These are phyloP conservation scores for Backusella australiensis DNA, from an alignment of 192 early-diverging fungal genomes.

Conservation along the genomic window DNA sequence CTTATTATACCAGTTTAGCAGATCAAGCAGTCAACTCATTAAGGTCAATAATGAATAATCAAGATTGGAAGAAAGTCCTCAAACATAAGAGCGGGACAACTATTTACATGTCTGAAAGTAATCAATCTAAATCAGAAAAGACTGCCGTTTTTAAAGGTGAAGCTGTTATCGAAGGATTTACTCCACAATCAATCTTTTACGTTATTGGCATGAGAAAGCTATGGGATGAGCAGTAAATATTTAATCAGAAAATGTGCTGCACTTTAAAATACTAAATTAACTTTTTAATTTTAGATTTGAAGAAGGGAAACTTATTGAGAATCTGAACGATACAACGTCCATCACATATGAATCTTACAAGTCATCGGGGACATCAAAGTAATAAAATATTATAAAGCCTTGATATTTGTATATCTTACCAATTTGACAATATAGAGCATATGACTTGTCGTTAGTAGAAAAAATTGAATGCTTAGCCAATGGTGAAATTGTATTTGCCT, in stretches of 20 bases:
- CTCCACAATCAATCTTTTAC: slow-evolving; percentile 48
- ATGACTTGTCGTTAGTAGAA: slow-evolving; percentile 42
- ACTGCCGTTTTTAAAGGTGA: slow-evolving; percentile 44
- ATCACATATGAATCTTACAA: slow-evolving; percentile 36
- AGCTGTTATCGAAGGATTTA: slow-evolving; percentile 41
- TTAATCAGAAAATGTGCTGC: background rate
- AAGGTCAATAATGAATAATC: slow-evolving; percentile 30
- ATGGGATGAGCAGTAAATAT: slow-evolving; percentile 46
- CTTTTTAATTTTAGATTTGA: slow-evolving; percentile 26
- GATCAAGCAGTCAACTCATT: slow-evolving; percentile 38
- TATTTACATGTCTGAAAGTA: slow-evolving; percentile 37
- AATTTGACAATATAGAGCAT: slow-evolving; percentile 8
- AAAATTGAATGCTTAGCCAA: slow-evolving; percentile 42
- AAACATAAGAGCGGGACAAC: slow-evolving; percentile 45
- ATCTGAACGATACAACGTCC: slow-evolving; percentile 39
- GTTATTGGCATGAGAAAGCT: slow-evolving; percentile 53
- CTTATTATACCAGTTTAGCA: slow-evolving; percentile 35
- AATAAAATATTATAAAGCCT: background rate
- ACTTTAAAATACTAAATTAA: background rate
- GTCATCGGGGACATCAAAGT: slow-evolving; percentile 29
- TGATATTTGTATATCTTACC: background rate
- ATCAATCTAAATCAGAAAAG: slow-evolving; percentile 30
- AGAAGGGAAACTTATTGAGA: slow-evolving; percentile 34
- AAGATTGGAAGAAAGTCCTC: slow-evolving; percentile 46
- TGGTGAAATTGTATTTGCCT: slow-evolving; percentile 52